Evolutionary conservation across 371 early-diverging fungal genomes (phyloP).

Genomic region (Mucor sp.): DNA sequence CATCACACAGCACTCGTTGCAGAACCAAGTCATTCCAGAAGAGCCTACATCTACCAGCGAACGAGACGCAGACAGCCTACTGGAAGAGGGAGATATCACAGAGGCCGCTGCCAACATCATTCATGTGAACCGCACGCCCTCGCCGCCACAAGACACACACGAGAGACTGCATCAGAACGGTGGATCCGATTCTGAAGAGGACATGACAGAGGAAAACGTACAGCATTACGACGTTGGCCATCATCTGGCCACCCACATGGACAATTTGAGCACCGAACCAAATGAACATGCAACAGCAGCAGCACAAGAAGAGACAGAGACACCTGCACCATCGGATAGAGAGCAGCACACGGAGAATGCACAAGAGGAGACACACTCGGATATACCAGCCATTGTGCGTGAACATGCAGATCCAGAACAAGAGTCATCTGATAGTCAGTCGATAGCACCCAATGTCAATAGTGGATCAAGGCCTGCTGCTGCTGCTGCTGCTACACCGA

Average conservation of each 20-base stretch:
- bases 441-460: background rate
- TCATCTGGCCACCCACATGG: background rate
- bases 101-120: background rate
- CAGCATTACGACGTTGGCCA: background rate
- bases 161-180: slow-evolving; percentile 1
- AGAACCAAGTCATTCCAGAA: background rate
- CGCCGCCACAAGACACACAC: background rate
- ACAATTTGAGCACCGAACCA: background rate
- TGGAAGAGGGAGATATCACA: slow-evolving; percentile 10
- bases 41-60: background rate
- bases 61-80: background rate
- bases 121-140: background rate
- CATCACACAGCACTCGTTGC: background rate
- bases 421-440: background rate
- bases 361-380: background rate
- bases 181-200: slow-evolving; percentile 21
- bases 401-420: background rate
- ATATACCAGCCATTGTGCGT: background rate
- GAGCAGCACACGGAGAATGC: background rate
- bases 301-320: background rate
- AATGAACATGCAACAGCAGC: background rate
- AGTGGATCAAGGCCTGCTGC: background rate
- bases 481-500: background rate
- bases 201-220: slow-evolving; percentile 15
- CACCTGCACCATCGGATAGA: background rate